A percentile compares a stretch with the other conserved stretches of the same genome.
These are phyloP conservation scores for Russula sp. DNA, from an alignment of 768 basidiomycete species.

Conservation along the genomic window DNA sequence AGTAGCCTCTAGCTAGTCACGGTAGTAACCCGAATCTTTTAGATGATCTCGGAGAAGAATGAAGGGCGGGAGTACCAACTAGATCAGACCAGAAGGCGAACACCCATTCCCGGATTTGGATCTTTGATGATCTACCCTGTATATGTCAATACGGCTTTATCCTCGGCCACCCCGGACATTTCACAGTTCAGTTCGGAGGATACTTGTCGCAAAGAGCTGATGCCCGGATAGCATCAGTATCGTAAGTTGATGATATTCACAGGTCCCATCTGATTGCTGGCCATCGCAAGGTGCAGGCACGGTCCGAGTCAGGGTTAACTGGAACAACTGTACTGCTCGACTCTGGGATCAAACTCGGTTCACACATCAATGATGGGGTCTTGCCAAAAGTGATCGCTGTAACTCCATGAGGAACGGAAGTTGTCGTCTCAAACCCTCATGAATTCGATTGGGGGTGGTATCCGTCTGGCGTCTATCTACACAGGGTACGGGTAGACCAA, in stretches of 20 bases:
- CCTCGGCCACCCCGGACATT: background rate
- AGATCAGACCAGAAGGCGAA: background rate
- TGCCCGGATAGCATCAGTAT: background rate
- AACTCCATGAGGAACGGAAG: conserved; percentile 10
- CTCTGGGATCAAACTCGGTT: conserved; percentile 2
- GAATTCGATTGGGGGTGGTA: conserved; percentile 1
- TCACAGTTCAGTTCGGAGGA: background rate
- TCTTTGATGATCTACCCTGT: conserved; percentile 11
- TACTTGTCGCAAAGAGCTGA: background rate
- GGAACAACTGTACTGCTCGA: background rate
- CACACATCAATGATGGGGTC: conserved; percentile 13
- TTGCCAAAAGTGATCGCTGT: conserved; percentile 8
- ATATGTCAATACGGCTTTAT: background rate
- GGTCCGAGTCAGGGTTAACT: background rate
- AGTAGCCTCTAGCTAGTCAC: too few species aligned
- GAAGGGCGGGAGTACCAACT: background rate
- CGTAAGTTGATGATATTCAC: background rate
- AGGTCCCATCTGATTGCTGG: background rate
- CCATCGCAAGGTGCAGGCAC: background rate
- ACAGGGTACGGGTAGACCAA: conserved; percentile 5
- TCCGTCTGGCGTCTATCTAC: conserved; percentile 14
- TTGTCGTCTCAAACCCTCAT: background rate
- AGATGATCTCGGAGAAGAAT: conserved; percentile 1
- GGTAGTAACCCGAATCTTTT: background rate
- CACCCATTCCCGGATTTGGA: conserved; percentile 3